Conservation (phyloP, 768 basidiomycete species). For the Daedaleopsis sinensis region DNA sequence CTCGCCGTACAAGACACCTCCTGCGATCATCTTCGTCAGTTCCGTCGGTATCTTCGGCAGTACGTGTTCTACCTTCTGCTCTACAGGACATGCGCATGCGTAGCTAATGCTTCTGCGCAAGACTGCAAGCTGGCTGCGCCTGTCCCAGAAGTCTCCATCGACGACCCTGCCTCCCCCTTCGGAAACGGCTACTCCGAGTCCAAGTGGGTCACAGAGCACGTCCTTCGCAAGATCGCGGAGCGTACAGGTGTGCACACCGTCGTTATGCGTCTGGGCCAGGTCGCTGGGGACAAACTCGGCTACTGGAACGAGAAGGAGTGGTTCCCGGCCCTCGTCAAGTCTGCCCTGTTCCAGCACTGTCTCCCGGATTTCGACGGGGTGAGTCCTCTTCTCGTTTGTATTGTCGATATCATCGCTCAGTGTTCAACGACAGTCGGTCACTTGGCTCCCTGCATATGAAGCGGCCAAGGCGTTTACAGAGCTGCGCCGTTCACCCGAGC, state of each 20-base stretch:
- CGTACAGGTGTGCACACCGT: slow-evolving; percentile 32
- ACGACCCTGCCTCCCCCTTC: slow-evolving; percentile 3
- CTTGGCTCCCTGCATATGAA: slow-evolving; percentile 20
- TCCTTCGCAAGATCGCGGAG: slow-evolving; percentile 35
- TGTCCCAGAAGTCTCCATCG: slow-evolving; percentile 2
- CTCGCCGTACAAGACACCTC: slow-evolving; percentile 6
- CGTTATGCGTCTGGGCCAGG: slow-evolving; percentile 48
- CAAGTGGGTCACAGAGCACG: slow-evolving; percentile 43
- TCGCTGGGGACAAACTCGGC: slow-evolving; percentile 43
- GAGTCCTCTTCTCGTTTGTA: slow-evolving; percentile 9
- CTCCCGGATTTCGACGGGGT: slow-evolving; percentile 38
- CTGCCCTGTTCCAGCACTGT: slow-evolving; percentile 30
- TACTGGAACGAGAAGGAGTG: slow-evolving; percentile 48
- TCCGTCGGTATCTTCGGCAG: slow-evolving; percentile 21
- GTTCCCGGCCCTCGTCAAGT: slow-evolving; percentile 43
- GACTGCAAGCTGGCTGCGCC: slow-evolving; percentile 3
- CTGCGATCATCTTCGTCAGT: slow-evolving; percentile 23
- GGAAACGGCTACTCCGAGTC: slow-evolving; percentile 39
- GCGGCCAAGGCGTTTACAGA: slow-evolving; percentile 6
- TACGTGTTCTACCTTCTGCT: neutral
- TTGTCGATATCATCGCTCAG: neutral
- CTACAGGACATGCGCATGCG: too few relatives aligned
- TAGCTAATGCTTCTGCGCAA: neutral
- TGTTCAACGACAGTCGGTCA: slow-evolving; percentile 16
- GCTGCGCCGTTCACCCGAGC: neutral